These are phyloP conservation scores for Ganoderma multipileum DNA, from an alignment of 1,284 basidiomycete genomes.

Conservation along the genomic window DNA sequence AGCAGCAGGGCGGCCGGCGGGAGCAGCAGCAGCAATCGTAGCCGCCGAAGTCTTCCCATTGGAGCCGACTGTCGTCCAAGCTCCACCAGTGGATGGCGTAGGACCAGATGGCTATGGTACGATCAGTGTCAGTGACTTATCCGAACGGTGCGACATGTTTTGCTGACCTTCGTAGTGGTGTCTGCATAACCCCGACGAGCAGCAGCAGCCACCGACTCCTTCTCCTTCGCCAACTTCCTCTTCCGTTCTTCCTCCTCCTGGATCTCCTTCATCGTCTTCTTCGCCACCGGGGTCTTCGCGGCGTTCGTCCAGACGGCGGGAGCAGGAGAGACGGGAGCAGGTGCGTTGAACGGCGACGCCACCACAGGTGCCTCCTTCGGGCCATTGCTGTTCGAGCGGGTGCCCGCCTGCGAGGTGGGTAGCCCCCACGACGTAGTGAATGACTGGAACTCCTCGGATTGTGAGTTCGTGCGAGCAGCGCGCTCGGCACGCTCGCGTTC, in stretches of 20 bases:
- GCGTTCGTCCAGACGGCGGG: conserved; percentile 73
- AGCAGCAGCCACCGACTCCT: conserved; percentile 55
- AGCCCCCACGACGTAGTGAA: conserved; percentile 83
- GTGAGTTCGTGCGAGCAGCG: conserved; percentile 53
- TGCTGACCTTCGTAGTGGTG: conserved; percentile 71
- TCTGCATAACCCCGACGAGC: conserved; percentile 83
- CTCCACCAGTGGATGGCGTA: conserved; percentile 51
- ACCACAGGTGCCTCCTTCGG: conserved; percentile 51
- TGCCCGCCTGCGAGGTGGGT: conserved; percentile 73
- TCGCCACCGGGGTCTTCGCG: conserved; percentile 51
- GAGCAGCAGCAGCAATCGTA: conserved; percentile 31
- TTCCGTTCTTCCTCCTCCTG: conserved; percentile 97
- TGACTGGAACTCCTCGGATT: conserved; percentile 60
- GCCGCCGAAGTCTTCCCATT: conserved; percentile 66
- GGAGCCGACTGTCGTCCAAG: conserved; percentile 89
- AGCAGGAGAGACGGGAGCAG: conserved; percentile 43
- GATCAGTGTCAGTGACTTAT: conserved; percentile 10
- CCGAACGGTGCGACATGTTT: not conserved
- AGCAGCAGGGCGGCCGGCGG: conserved; percentile 35
- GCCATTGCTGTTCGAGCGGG: conserved; percentile 47
- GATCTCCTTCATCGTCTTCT: conserved; percentile 97
- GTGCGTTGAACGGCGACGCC: conserved; percentile 40
- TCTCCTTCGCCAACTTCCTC: conserved; percentile 80
- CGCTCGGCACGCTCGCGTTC: conserved; percentile 69
- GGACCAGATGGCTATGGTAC: conserved; percentile 31